Conservation (phyloP, 345 rosid genomes). For the Citropsis articulata region DNA sequence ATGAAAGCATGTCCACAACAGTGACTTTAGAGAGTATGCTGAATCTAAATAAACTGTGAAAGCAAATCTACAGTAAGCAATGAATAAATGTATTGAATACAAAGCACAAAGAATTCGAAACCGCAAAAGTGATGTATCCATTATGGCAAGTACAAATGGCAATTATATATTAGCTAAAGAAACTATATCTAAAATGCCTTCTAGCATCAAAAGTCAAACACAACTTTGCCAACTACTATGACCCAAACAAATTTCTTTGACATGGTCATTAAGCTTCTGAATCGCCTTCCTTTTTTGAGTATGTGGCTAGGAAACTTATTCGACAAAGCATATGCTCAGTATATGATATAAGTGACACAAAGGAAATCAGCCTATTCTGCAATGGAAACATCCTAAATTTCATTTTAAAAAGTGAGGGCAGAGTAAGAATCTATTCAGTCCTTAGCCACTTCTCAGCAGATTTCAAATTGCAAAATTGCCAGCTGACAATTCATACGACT, state of each 20-base stretch:
- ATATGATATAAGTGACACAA: not conserved
- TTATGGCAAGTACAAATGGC: not conserved
- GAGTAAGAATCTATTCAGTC: not conserved
- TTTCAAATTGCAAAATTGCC: not conserved
- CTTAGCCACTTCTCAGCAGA: not conserved
- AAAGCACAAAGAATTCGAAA: not conserved
- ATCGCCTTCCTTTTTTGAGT: not conserved
- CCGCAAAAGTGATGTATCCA: not conserved
- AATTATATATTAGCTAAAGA: not conserved
- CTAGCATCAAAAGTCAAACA: not conserved
- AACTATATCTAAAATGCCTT: not conserved
- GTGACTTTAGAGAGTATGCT: not conserved
- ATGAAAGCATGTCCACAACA: slow-evolving; percentile 11
- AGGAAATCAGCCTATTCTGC: not conserved
- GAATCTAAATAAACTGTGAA: not conserved
- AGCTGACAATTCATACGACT: not conserved
- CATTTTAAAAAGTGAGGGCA: not conserved
- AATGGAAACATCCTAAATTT: not conserved
- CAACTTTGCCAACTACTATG: not conserved
- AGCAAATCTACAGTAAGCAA: not conserved
- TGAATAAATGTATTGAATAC: not conserved
- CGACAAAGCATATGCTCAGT: not conserved
- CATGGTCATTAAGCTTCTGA: not conserved
- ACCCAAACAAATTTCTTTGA: not conserved
- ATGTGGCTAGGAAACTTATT: not conserved